Evolutionary conservation across 2,329 filamentous ascomycete species (phyloP).

Genomic region (Drechslerella dactyloides): DNA sequence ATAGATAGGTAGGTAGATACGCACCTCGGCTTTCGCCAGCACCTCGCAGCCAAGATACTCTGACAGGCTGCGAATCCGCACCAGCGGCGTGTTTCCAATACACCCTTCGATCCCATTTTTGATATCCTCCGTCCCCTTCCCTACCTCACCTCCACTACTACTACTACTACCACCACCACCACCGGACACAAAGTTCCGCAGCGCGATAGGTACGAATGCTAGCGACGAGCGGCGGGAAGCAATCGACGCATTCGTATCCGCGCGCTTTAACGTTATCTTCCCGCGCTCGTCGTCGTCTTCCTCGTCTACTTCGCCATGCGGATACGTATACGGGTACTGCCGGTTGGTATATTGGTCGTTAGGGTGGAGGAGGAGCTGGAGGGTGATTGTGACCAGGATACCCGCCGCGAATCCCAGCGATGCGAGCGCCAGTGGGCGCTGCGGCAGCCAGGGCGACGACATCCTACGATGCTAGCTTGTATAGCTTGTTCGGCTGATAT

Average conservation of each 20-base stretch:
- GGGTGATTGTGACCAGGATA: conserved; percentile 26
- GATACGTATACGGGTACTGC: too few species aligned
- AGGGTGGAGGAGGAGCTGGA: conserved; percentile 21
- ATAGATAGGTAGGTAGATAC: too few species aligned
- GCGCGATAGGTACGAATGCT: conserved; percentile 33
- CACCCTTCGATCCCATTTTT: conserved; percentile 84
- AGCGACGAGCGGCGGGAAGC: conserved; percentile 19
- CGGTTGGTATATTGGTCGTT: not conserved
- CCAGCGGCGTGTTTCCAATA: conserved; percentile 90
- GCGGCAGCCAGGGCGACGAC: conserved; percentile 14
- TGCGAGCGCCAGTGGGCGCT: conserved; percentile 15
- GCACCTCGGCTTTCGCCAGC: conserved; percentile 84
- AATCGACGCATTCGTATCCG: not conserved
- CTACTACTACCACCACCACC: not conserved
- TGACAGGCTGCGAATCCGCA: conserved; percentile 83
- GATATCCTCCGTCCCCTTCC: conserved; percentile 59
- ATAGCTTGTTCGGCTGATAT: not conserved
- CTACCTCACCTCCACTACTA: too few species aligned
- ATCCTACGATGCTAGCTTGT: not conserved
- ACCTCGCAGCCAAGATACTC: conserved; percentile 87
- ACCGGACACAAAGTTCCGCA: conserved; percentile 25
- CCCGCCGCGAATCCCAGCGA: conserved; percentile 33
- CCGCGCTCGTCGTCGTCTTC: not conserved
- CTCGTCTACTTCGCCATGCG: not conserved
- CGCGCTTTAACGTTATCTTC: not conserved